Evolutionary conservation across 805 yeast genomes (phyloP).

Genomic region (Lipomyces lipofer): DNA sequence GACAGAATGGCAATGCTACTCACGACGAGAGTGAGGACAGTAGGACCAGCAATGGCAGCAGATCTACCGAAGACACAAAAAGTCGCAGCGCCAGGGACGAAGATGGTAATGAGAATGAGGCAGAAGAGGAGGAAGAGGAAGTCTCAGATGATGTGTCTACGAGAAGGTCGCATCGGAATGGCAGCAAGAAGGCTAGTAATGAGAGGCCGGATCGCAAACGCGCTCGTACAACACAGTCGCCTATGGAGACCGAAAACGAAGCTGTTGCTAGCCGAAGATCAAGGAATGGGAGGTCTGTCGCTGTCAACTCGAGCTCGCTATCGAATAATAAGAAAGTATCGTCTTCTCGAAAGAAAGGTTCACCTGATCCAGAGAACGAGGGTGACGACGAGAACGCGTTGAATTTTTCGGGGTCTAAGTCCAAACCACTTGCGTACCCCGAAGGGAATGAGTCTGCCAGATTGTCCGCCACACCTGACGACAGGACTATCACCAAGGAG

Average conservation of each 20-base stretch:
- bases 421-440: neutral
- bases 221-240: constrained; percentile 17
- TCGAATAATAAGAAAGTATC: neutral
- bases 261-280: constrained; percentile 5
- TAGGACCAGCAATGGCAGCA: constrained; percentile 11
- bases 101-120: constrained; percentile 25
- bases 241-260: constrained; percentile 16
- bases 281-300: neutral
- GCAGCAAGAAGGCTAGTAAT: neutral
- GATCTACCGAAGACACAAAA: neutral
- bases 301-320: neutral
- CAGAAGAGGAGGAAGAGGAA: constrained; percentile 7
- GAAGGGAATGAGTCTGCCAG: neutral
- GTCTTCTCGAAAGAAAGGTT: constrained; percentile 1
- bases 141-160: neutral
- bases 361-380: constrained; percentile 1
- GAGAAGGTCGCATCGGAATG: neutral
- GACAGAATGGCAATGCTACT: neutral
- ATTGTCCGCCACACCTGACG: neutral
- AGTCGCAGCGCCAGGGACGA: neutral
- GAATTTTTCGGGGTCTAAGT: neutral
- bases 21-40: neutral
- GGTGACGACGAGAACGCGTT: neutral
- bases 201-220: constrained; percentile 15
- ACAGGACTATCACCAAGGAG: neutral